Percentiles rank a stretch among this genome's conserved stretches.
phyloP scores from a whole-genome alignment of 352 stramenopile species.

The Pelagophyceae sp. region DNA sequence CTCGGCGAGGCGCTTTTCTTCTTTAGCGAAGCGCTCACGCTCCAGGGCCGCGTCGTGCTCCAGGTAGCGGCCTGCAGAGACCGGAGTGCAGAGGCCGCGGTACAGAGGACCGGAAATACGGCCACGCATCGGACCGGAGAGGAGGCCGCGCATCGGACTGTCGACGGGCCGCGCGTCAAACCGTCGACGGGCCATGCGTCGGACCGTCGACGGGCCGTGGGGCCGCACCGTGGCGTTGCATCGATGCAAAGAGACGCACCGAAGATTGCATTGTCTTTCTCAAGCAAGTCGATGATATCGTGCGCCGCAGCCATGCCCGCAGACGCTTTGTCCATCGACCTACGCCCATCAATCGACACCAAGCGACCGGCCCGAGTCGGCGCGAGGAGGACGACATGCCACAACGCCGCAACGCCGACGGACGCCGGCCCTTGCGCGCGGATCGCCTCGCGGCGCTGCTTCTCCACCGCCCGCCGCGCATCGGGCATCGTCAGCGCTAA shows the following conservation, averaged over 20 bases:
- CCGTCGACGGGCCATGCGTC: too few relatives aligned
- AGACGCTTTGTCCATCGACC: background rate
- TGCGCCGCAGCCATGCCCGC: background rate
- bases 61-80: too few relatives aligned
- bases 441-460: background rate
- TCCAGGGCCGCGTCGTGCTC: background rate
- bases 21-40: background rate
- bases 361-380: background rate
- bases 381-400: background rate
- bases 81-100: too few relatives aligned
- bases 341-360: background rate
- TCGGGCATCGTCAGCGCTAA: too few relatives aligned
- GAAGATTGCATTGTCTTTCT: slow-evolving; percentile 9
- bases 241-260: background rate
- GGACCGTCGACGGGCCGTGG: too few relatives aligned
- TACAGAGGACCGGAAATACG: too few relatives aligned
- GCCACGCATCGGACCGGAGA: too few relatives aligned
- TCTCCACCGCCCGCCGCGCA: background rate
- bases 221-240: too few relatives aligned
- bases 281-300: slow-evolving; percentile 7
- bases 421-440: too few relatives aligned
- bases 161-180: too few relatives aligned
- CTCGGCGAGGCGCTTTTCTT: background rate
- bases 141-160: too few relatives aligned
- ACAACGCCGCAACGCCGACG: background rate